Evolutionary conservation across 1,284 basidiomycete species (phyloP), one percentile per base, ranked within the genome.

Genomic region (Mixia osmundae): DNA sequence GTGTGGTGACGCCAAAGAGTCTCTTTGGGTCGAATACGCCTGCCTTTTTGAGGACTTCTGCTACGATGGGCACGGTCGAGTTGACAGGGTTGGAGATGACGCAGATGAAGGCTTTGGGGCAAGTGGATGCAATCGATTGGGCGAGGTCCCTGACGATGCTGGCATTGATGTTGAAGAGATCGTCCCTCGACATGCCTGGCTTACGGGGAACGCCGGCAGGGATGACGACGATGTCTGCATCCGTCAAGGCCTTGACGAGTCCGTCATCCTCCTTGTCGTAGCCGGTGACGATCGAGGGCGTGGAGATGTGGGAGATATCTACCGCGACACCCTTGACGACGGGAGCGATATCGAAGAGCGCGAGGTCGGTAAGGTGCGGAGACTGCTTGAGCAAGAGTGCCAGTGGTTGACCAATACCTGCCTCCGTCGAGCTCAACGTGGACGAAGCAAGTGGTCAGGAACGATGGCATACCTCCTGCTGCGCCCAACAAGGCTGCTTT

Each of bases 161-260:
- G 45, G 83, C 91, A 61, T 99, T 99, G 68, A 85, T 87, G 77
- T 87, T 85, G 72, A 89, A 89, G 14, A 89, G 67, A 58, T 87
- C 78, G 56, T 91, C 87, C 61, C 85, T 69, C 50, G 59, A 63
- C 65, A 67, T 67, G 43, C 57, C 56, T 19, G 57, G 58, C 57
- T 97, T 97, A 50, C 91, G 69, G 43, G 91, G 89, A 8, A 95
- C 75, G 61, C 91, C 89, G 50, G 89, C 91, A 43, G 91, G 91
- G 57, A 97, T 94, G 49, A 97, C 70, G 51, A 97, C 72, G 46
- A 95, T 55, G 48, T 94, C 71, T 30, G 83, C 83, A 42, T 76
- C 80, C 39, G 66, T 69, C 52, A 97, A 67, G 28, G 71, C 69
- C 57, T 76, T 76, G 58, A 72, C 69, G 45, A 95, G 67, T 9